Evolutionary conservation across 768 basidiomycete species (phyloP), one percentile per base, ranked within the genome.

Genomic region (Mycena leptocephala): DNA sequence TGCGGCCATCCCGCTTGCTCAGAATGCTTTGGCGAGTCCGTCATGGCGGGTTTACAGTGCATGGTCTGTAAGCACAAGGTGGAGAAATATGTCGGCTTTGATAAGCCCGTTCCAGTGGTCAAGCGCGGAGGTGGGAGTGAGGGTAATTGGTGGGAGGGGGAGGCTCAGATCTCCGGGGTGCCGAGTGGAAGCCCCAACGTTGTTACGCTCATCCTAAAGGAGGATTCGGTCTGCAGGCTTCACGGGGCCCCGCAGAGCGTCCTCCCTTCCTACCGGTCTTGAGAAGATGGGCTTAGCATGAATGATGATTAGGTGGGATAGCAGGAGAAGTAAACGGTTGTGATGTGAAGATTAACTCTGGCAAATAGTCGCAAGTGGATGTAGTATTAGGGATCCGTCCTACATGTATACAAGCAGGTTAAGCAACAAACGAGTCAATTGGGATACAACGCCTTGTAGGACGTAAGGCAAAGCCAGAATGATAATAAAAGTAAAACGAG

Each of bases 391-490:
- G 10, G n/a, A 69, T 63, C 73, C 72, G 51, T 69, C 62, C 74
- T 69, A 62, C 59, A 28, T 55, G 68, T 64, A 56, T 75, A 75
- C 74, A 75, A 58, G 63, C 39, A 56, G 62, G 66, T 28, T 63
- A 28, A 51, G 58, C 67, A 74, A 68, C 64, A 74, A 37, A 53
- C 22, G 61, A 20, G 65, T 63, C 30, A 39, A n/a, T 46, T 62
- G 43, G 20, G 43, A 59, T 75, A 75, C 74, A 75, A 68, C 73
- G 73, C 11, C 66, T 41, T 61, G 18, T 14, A 65, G 66, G 73
- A 39, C 73, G 73, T 69, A 65, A 70, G 43, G 55, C 62, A 48
- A 70, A 70, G 74, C 43, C 65, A 56, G 61, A 75, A 70, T 67
- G 70, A 75, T 69, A 70, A 62, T 70, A 70, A 13, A 43, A 37